Evolutionary conservation across 164 flowering plant genomes (phyloP), one percentile per base, ranked within the genome.

Genomic region (Buxus sempervirens): DNA sequence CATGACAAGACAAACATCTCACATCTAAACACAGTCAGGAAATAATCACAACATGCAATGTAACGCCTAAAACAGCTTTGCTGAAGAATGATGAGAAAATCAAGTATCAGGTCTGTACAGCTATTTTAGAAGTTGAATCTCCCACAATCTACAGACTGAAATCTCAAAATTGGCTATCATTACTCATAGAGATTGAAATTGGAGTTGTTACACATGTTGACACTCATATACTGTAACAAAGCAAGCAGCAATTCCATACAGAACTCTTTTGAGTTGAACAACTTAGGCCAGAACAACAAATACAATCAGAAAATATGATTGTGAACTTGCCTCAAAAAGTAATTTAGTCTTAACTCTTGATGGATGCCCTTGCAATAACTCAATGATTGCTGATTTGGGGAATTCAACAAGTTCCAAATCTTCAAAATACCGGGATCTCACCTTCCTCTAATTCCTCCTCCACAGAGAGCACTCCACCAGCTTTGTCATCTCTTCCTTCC

Each of bases 371-470:
- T 41, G 5, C 45, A 41, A 12, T 5, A 41, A 5, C 12, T 12
- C 45, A 41, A 12, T 41, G 45, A 5, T 5, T 41, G 5, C 12
- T 12, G 45, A 5, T 41, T 41, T 5, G 45, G 45, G 12, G 45
- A 41, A 41, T 5, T 12, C 45, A 45, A 45, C 18, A 15, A 15
- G 51, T 45, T 9, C 22, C 38, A 45, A 24, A 2, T 18, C 49
- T 42, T 76, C 60, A 69, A 20, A 13, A 65, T 16, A 28, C 70
- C 13, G 68, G 70, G 67, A 88, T 87, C 76, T 90, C 95, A 13
- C 95, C 96, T 72, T 88, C 97, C 75, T 91, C 93, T 57, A 85
- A 63, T 67, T 87, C 91, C 58, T 84, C 85, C 25, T 64, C 87
- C 55, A 9, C 38, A 4, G 61, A 45, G 42, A 63, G 72, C 6